A percentile compares a stretch with the other conserved stretches of the same genome.
These are phyloP conservation scores for Wickerhamiella siamensis DNA, from an alignment of 805 yeast species.

Conservation along the genomic window DNA sequence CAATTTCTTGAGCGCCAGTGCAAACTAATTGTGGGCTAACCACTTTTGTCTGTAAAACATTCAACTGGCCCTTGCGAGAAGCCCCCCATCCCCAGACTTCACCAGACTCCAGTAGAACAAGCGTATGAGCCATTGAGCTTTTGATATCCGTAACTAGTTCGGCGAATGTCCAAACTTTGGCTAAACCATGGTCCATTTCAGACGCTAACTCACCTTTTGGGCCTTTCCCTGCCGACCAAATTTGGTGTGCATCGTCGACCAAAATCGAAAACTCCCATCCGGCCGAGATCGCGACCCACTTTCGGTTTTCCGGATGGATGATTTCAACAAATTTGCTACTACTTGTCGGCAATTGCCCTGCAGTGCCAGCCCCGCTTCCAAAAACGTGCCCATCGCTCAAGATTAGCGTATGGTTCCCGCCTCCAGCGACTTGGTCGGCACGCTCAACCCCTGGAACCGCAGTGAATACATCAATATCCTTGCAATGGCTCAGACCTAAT, in stretches of 20 bases:
- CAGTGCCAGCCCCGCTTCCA: conserved; percentile 44
- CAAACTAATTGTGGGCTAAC: conserved; percentile 10
- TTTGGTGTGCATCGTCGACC: conserved; percentile 27
- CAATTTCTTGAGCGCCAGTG: conserved; percentile 10
- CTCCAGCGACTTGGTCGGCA: conserved; percentile 36
- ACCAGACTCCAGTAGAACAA: conserved; percentile 26
- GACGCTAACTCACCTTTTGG: conserved; percentile 47
- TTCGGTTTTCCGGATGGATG: conserved; percentile 13
- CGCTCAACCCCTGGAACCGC: conserved; percentile 9
- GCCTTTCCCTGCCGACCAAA: conserved; percentile 51
- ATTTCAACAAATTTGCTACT: not conserved
- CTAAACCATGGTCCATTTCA: conserved; percentile 21
- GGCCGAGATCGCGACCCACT: conserved; percentile 40
- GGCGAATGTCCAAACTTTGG: conserved; percentile 12
- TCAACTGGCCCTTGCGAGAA: conserved; percentile 44
- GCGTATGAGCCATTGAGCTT: conserved; percentile 25
- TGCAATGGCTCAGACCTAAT: conserved; percentile 43
- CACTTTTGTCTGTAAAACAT: conserved; percentile 8
- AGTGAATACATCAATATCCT: conserved; percentile 32
- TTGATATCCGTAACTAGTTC: conserved; percentile 12
- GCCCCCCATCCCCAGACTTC: conserved; percentile 54
- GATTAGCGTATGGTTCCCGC: conserved; percentile 76
- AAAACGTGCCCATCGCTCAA: conserved; percentile 40
- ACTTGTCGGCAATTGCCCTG: conserved; percentile 36
- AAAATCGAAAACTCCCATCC: conserved; percentile 72